Base-by-base conservation (phyloP, 2,329 filamentous ascomycete genomes). In the Bipolaris bicolor region DNA sequence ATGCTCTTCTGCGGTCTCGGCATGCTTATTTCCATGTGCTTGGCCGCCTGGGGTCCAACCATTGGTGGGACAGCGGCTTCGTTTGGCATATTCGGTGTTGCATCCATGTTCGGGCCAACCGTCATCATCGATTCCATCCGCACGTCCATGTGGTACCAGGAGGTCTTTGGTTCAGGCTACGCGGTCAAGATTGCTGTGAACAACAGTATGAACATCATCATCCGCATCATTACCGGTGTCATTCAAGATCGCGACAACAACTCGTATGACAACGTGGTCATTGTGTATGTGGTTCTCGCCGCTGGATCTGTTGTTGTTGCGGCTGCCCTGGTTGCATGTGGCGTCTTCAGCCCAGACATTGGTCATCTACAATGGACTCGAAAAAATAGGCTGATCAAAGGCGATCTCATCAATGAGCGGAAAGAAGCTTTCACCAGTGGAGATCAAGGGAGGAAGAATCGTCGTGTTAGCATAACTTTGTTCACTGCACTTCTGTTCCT, bases 121-220 rank as follows among this genome's bases (percentile, higher is more conserved):
- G 77, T 81, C 3, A 84, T 88, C 56, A 86, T 88, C 50, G 86
- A 88, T 65, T 78, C 82, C 20, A 85, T 87, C 24, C 83, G 86
- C 15, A 86, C 85, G 0, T 80, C 80, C 0, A 81, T 88, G 70
- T 86, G 84, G 82, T 79, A 86, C 24, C 82, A 85, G 54, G 82
- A 82, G 2, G 82, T 86, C 0, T 88, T 88, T 56, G 86, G 85
- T 0, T 82, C 84, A 0, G 86, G 82, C 0, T 88, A 87, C 57
- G 80, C 84, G 1, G 71, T 87, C 54, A 88, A 88, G 57, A 81
- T 88, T 34, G 83, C 83, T 20, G 83, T 87, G 66, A 87, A 88
- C 66, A 88, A 88, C 68, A 82, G 80, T 29, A 87, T 87, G 83
- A 86, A 79, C 57, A 86, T 88, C 57, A 83, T 88, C 50, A 76